Base-by-base conservation (phyloP, 805 yeast genomes). In the Candida rishiriensis region DNA sequence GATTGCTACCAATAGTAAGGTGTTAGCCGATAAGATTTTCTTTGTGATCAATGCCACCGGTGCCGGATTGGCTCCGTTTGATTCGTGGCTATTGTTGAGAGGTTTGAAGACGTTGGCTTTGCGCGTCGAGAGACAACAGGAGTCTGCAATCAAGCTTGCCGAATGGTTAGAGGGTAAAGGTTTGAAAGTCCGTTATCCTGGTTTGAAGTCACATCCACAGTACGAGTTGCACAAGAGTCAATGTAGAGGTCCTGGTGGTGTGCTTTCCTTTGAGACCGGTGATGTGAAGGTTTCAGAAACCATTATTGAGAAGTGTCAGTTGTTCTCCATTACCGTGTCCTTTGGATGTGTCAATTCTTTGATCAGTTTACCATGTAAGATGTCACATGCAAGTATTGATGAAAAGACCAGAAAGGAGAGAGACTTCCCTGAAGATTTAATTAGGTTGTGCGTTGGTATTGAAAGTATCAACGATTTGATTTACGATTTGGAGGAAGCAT, bases 371-470 rank as follows among this genome's bases (percentile, higher is more conserved):
- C 98, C 98, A 13, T 88, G 97, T 65, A 78, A 79, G 64, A 90
- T 90, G 97, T 87, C 96, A 7, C 98, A 90, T 61, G 97, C 97
- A n/a, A 84, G 96, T 3, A 90, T 90, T 50, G 96, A 89, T 55
- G 84, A 89, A 21, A 79, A 86, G 59, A 82, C 88, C 3, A 80
- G 97, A 64, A 82, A 81, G 39, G 95, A 85, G 63, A 80, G 98
- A 63, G 88, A 82, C 37, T 81, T 90, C 68, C 96, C 97, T 2
- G 97, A 90, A 65, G 97, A 91, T 61, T 72, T 90, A 59, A 81
- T 90, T 54, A 76, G 98, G 57, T 73, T 90, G 44, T 90, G 97
- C 62, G 83, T 90, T 41, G 98, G 98, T 47, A 90, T 90, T 49
- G 98, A 90, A 62, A 81, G 83, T 60, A 69, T 76, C 34, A 83